Base-by-base conservation (phyloP, 140 eudicot genomes). In the Cichorium intybus region DNA sequence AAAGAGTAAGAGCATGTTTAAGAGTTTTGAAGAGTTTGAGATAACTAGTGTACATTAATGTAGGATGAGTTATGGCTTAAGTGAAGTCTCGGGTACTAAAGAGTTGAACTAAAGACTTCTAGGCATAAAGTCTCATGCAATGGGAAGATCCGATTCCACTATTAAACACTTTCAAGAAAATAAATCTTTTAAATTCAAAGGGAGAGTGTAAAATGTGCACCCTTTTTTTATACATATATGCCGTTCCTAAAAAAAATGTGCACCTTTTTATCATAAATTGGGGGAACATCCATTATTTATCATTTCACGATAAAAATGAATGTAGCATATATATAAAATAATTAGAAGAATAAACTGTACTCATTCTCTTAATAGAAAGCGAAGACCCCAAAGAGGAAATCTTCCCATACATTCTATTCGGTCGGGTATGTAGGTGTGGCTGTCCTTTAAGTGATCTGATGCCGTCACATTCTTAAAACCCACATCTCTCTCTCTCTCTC, bases 391-490 rank as follows among this genome's bases (percentile, higher is more conserved):
- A 66, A 66, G 49, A 10, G 73, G 69, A 75, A 67, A 75, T 59
- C 79, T 75, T 75, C 70, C 48, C 41, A 60, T 24, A 59, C 75
- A 67, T 69, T 69, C 75, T 69, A 57, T 46, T 45, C 29, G 67
- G 68, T 69, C 34, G 56, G 63, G 74, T 65, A 71, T 62, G 69
- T 60, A 23, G 33, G 60, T 58, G 72, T 41, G 48, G 51, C 74
- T 58, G 75, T 50, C 64, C 57, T 66, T 58, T 75, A 63, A 68
- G 80, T 56, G 28, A 80, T 64, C 68, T 64, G 64, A 71, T 77
- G 53, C 57, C 82, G 48, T 77, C 80, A 75, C 64, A 72, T 71
- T 75, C 79, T 76, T 73, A 73, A 77, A 58, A 16, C 63, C 48
- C 72, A 74, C 73, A 57, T 65, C 61, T 52, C 65, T 24, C 43